These are phyloP conservation scores for Fragaria ananassa DNA, from an alignment of 306 rosid species.

Conservation along the genomic window DNA sequence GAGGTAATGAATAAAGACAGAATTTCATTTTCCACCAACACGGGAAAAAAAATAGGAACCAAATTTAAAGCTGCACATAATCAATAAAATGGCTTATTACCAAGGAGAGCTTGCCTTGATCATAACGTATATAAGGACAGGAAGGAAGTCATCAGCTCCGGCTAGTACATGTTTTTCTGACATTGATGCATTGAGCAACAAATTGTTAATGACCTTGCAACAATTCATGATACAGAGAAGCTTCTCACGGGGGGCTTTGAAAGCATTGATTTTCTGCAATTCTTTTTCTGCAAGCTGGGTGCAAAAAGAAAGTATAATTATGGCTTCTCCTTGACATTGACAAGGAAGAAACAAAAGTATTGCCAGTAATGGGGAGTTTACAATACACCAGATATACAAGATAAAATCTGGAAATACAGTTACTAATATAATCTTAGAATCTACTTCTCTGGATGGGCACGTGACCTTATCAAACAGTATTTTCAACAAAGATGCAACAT, in stretches of 20 bases:
- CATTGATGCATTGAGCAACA: slow-evolving; percentile 59
- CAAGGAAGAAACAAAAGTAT: background rate
- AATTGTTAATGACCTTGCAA: slow-evolving; percentile 68
- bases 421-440: background rate
- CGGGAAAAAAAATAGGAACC: background rate
- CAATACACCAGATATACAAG: background rate
- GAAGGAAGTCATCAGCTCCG: slow-evolving; percentile 79
- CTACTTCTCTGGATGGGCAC: slow-evolving; percentile 4
- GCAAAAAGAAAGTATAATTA: slow-evolving; percentile 7
- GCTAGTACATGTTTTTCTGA: slow-evolving; percentile 57
- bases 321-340: background rate
- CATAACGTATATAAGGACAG: slow-evolving; percentile 65
- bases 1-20: background rate
- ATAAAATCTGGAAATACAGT: background rate
- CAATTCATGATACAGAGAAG: slow-evolving; percentile 57
- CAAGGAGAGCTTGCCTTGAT: slow-evolving; percentile 85
- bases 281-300: slow-evolving; percentile 71
- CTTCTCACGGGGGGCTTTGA: slow-evolving; percentile 78
- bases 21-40: background rate
- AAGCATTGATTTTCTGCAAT: slow-evolving; percentile 57
- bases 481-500: background rate
- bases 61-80: slow-evolving; percentile 12
- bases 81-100: slow-evolving; percentile 49
- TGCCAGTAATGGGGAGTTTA: background rate
- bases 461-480: background rate